Base-by-base conservation (phyloP, 331 rosid genomes). In the Malus hybrid region DNA sequence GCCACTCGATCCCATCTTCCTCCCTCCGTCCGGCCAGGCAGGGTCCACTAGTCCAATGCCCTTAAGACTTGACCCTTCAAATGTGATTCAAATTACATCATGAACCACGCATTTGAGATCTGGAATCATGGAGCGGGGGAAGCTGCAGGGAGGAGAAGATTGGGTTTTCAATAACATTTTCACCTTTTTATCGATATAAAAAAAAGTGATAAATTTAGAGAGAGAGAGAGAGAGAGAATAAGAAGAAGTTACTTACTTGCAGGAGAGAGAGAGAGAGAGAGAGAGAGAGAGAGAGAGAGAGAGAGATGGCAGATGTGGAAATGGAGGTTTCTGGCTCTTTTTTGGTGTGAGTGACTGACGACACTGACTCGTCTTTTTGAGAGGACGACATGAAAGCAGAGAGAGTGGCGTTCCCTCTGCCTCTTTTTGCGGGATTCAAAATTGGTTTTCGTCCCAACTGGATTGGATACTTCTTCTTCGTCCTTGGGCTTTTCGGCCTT, bases 1-100 rank as follows among this genome's bases (percentile, higher is more conserved):
- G 24, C 96, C 85, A 70, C 86, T 67, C 72, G 99, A 89, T 77
- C 99, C 99, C 99, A 94, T 93, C 65, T 55, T 34, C 50, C 22
- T 12, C 50, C 11, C 50, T 10, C n/a, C 75, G 31, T 31, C 64
- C 5, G 22, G 4, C 59, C 59, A 18, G 59, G 20, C 59, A 50
- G 59, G 59, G 4, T 18, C 59, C 59, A 18, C 59, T 6, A 70
- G 11, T 52, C 56, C 76, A 57, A 73, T 61, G 77, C 31, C 29
- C 59, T 46, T 39, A 44, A 28, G 22, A 42, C 50, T 60, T 39
- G 27, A 18, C 15, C 76, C 76, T 34, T 9, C 36, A 36, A 57
- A 72, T 61, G 69, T 29, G 69, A 27, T 28, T 73, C 46, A 72
- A 72, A 55, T 5, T 9, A 44, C 67, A 57, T 13, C 15, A 14